Base-by-base conservation (phyloP, 2,329 filamentous ascomycete genomes). In the Cryphonectria nitschkei region DNA sequence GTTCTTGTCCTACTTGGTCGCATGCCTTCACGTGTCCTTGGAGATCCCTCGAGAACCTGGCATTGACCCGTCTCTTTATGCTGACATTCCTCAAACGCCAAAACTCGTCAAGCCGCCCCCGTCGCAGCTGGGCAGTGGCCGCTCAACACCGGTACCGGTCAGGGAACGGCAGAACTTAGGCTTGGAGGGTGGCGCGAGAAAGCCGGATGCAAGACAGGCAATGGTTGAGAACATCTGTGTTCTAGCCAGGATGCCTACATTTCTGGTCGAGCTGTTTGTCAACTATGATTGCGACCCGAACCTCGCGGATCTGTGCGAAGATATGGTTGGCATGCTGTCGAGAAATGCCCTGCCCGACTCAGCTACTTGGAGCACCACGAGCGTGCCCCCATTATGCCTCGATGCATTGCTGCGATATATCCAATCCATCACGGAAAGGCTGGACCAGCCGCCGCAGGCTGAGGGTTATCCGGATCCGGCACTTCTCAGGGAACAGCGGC, bases 271-370 rank as follows among this genome's bases (percentile, higher is more conserved):
- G 80, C 86, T 99, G 9, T 99, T 98, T 79, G 90, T 98, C 81
- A 99, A 99, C 80, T 99, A 98, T 78, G 96, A 99, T 80, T 99
- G 95, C 77, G 95, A 98, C 77, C 90, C 94, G 67, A 93, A 99
- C 78, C 89, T 95, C 65, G 91, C 91, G 67, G 96, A 99, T 82
- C 83, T 99, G 6, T 99, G 96, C 77, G 93, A 97, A 82, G 97
- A 99, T 78, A 92, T 98, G 88, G 90, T 99, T 72, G 95, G 96
- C 0, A 86, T 99, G 46, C 84, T 99, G 22, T 95, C 96, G 29
- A 89, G 96, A 71, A 99, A 98, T 79, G 96, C 96, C 2, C 92
- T 99, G 74, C 97, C 96, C 0, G 96, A 99, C 79, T 97, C 96
- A 11, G 96, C 95, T 7, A 98, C 95, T 7, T 99, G 96, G 96